phyloP scores from a whole-genome alignment of 108 stramenopile species.

The Cyclotella sp. region DNA sequence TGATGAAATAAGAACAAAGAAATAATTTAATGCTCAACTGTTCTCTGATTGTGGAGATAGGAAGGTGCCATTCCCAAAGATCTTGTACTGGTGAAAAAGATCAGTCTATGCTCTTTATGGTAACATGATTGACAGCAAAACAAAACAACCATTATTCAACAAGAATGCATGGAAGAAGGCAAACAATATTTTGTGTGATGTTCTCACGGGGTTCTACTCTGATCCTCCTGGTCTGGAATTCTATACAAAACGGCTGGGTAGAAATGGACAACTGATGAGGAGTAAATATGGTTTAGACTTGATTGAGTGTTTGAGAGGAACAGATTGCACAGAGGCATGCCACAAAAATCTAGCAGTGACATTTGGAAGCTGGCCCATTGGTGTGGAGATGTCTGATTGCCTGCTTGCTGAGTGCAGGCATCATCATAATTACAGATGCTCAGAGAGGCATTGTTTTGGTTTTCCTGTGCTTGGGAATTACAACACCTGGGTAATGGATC shows the following conservation, averaged over 20 bases:
- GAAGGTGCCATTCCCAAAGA: slow-evolving; percentile 13
- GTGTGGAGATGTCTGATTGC: slow-evolving; percentile 26
- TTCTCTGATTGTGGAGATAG: slow-evolving; percentile 14
- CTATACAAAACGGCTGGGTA: slow-evolving; percentile 12
- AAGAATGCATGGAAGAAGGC: slow-evolving; percentile 44
- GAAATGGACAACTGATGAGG: slow-evolving; percentile 15
- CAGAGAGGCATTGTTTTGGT: slow-evolving; percentile 17
- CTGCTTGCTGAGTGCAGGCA: slow-evolving; percentile 31
- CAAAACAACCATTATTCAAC: slow-evolving; percentile 41
- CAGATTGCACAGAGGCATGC: slow-evolving; percentile 23
- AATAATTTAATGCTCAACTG: slow-evolving; percentile 9
- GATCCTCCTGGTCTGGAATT: slow-evolving; percentile 41
- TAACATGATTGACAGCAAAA: slow-evolving; percentile 20
- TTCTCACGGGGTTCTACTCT: slow-evolving; percentile 35
- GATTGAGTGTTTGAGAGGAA: slow-evolving; percentile 37
- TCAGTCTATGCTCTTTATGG: slow-evolving; percentile 47
- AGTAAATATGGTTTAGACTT: slow-evolving; percentile 34
- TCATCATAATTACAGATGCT: slow-evolving; percentile 29
- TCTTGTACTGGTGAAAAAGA: slow-evolving; percentile 44
- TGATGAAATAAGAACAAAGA: slow-evolving; percentile 3
- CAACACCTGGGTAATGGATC: slow-evolving; percentile 35
- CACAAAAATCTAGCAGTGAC: slow-evolving; percentile 37
- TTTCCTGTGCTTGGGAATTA: slow-evolving; percentile 39
- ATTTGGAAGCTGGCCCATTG: slow-evolving; percentile 34
- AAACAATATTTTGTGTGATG: slow-evolving; percentile 44